Conservation (phyloP, 139 green algal species). For the Auxenochlorella protothecoides region DNA sequence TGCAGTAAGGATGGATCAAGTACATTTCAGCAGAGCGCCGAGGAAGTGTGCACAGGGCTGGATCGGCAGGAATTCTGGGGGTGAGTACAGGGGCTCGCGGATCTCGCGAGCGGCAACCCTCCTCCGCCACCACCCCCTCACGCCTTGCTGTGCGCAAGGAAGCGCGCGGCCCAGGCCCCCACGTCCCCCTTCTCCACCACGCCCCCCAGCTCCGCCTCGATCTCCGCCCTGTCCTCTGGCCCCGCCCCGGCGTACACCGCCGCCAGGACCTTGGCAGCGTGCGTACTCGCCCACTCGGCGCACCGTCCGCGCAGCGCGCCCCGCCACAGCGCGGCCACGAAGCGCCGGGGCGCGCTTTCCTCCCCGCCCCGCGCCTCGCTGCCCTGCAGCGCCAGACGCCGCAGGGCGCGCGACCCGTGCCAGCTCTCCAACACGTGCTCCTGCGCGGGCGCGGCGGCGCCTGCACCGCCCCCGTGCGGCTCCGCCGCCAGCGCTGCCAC, state of each 20-base stretch:
- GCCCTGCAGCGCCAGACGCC: slow-evolving; percentile 38
- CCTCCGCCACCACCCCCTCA: too few relatives aligned
- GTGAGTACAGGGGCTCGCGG: too few relatives aligned
- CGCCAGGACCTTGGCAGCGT: slow-evolving; percentile 64
- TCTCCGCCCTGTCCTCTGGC: slow-evolving; percentile 13
- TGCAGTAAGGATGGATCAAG: too few relatives aligned
- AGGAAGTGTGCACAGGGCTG: too few relatives aligned
- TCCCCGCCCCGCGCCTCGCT: slow-evolving; percentile 9
- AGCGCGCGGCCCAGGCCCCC: slow-evolving; percentile 18
- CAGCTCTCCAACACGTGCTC: slow-evolving; percentile 39
- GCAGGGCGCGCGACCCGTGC: slow-evolving; percentile 42
- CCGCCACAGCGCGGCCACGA: slow-evolving; percentile 35
- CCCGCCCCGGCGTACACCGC: slow-evolving; percentile 38
- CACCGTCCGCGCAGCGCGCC: slow-evolving; percentile 32
- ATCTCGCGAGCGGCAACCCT: too few relatives aligned
- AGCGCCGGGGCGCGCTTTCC: not conserved
- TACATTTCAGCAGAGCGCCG: too few relatives aligned
- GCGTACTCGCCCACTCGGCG: slow-evolving; percentile 31
- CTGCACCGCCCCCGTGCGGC: slow-evolving; percentile 45
- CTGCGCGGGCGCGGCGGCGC: slow-evolving; percentile 18
- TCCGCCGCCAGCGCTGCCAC: slow-evolving; percentile 37
- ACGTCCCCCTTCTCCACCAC: slow-evolving; percentile 16
- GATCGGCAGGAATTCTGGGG: too few relatives aligned
- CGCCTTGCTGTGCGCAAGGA: not conserved
- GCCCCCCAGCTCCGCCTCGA: slow-evolving; percentile 27